These are phyloP conservation scores for Schizonepeta tenuifolia DNA, from an alignment of 257 asterid species.

Conservation along the genomic window DNA sequence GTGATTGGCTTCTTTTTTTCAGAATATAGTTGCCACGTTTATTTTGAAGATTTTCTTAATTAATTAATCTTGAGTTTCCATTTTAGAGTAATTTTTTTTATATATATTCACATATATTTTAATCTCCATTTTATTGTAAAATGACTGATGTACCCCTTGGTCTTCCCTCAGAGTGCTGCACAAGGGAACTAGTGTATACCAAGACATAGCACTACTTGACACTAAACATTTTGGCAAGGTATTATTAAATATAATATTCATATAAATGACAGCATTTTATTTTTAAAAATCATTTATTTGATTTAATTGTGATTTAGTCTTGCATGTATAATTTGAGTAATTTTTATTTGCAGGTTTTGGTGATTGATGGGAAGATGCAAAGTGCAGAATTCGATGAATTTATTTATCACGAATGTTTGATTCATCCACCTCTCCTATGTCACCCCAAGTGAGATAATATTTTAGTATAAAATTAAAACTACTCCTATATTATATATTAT, in stretches of 20 bases:
- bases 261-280: too few relatives aligned
- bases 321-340: background rate
- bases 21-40: too few relatives aligned
- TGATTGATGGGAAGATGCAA: constrained; percentile 99
- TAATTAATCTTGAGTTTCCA: too few relatives aligned
- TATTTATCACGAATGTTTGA: constrained; percentile 92
- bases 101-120: too few relatives aligned
- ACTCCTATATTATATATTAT: background rate
- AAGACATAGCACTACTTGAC: constrained; percentile 91
- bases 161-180: constrained; percentile 66
- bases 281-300: too few relatives aligned
- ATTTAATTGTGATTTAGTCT: too few relatives aligned
- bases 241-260: background rate
- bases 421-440: constrained; percentile 91
- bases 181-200: constrained; percentile 89
- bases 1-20: too few relatives aligned
- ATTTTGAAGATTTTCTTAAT: too few relatives aligned
- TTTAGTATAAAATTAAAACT: background rate
- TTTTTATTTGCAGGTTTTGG: constrained; percentile 61
- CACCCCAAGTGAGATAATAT: constrained; percentile 70
- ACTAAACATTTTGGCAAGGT: constrained; percentile 96
- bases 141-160: background rate
- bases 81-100: too few relatives aligned
- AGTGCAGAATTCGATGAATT: constrained; percentile 98
- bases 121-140: background rate